These are phyloP conservation scores for Suillus spraguei DNA, from an alignment of 768 basidiomycete species.

Conservation along the genomic window DNA sequence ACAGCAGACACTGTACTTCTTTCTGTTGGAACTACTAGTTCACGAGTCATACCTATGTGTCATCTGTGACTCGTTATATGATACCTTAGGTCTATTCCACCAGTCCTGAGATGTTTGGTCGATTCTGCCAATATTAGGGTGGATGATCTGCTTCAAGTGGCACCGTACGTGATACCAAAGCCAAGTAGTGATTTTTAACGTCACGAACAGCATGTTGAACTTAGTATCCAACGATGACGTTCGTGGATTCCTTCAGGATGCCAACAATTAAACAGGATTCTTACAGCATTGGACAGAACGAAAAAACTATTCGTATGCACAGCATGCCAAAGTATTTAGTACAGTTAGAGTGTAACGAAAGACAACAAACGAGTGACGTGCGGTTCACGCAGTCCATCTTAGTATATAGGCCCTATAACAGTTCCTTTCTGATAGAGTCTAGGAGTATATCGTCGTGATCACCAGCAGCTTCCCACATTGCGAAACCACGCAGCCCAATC, in stretches of 20 bases:
- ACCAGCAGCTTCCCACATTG: slow-evolving; percentile 68
- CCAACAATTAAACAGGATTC: not conserved
- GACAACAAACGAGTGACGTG: not conserved
- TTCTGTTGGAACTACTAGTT: not conserved
- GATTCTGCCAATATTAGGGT: too few species aligned
- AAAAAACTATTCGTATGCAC: not conserved
- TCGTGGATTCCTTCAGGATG: not conserved
- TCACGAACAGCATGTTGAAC: too few species aligned
- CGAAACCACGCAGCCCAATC: slow-evolving; percentile 56
- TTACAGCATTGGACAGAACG: not conserved
- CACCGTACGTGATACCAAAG: too few species aligned
- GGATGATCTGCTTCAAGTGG: too few species aligned
- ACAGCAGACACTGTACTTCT: too few species aligned
- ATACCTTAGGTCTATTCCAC: too few species aligned
- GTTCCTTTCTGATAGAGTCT: too few species aligned
- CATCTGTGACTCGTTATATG: not conserved
- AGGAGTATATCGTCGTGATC: slow-evolving; percentile 60
- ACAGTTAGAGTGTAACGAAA: not conserved
- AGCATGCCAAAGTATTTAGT: not conserved
- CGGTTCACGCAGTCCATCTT: not conserved
- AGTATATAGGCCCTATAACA: slow-evolving; percentile 50
- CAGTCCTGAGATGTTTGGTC: too few species aligned
- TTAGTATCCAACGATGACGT: too few species aligned
- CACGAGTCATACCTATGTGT: not conserved
- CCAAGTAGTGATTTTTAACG: too few species aligned